Percentiles rank a stretch among this genome's conserved stretches.
Evolutionary conservation across 345 rosid species (phyloP).

Genomic region (Clausena lansium): DNA sequence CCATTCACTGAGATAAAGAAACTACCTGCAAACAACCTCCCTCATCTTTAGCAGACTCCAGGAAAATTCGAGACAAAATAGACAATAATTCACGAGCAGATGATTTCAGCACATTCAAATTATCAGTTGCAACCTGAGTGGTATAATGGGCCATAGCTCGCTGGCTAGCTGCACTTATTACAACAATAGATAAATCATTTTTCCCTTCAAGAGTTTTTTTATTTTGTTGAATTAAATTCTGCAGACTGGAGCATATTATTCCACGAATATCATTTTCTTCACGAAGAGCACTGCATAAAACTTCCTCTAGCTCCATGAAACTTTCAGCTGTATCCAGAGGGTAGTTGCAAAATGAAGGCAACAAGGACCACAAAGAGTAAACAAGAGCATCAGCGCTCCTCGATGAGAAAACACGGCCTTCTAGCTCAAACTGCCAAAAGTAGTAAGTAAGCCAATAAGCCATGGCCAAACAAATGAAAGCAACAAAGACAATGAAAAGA

Average conservation of each 20-base stretch:
- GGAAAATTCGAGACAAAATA: slow-evolving; percentile 58
- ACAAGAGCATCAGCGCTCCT: slow-evolving; percentile 70
- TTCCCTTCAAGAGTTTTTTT: slow-evolving; percentile 49
- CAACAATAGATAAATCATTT: slow-evolving; percentile 32
- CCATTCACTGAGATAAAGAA: neutral
- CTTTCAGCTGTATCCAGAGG: slow-evolving; percentile 78
- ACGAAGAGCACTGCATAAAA: slow-evolving; percentile 54
- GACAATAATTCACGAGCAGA: slow-evolving; percentile 65
- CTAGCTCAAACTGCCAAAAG: slow-evolving; percentile 61
- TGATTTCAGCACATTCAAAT: slow-evolving; percentile 55
- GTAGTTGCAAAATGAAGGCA: slow-evolving; percentile 94
- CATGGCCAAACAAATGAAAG: slow-evolving; percentile 9
- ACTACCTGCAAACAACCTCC: slow-evolving; percentile 94
- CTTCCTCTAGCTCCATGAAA: slow-evolving; percentile 56
- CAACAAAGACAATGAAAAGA: neutral
- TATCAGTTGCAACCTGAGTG: slow-evolving; percentile 49
- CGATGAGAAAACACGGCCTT: slow-evolving; percentile 66
- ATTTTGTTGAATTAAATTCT: slow-evolving; percentile 73
- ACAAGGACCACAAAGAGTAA: slow-evolving; percentile 87
- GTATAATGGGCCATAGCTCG: slow-evolving; percentile 56
- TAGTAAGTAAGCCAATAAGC: slow-evolving; percentile 14
- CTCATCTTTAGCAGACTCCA: slow-evolving; percentile 75
- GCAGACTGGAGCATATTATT: slow-evolving; percentile 71
- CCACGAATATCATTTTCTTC: slow-evolving; percentile 68
- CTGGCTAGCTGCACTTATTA: slow-evolving; percentile 43